These are phyloP conservation scores for Micractinium sp. DNA, from an alignment of 139 green algal genomes.

Conservation along the genomic window DNA sequence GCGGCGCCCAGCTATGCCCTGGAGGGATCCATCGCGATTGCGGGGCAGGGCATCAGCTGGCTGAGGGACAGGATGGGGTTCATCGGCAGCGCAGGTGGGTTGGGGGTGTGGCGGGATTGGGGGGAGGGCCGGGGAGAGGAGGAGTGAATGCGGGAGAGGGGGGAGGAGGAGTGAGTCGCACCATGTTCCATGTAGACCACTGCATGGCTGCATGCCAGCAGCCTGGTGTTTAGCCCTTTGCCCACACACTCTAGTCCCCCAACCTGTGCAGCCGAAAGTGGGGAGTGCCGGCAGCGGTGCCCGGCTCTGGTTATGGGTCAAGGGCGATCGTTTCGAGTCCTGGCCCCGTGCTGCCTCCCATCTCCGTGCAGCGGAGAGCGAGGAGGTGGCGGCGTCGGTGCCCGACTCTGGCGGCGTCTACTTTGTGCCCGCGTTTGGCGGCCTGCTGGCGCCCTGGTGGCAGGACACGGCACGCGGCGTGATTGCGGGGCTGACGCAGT, in stretches of 20 bases:
- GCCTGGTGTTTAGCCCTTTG: no score
- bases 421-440: slow-evolving; percentile 98
- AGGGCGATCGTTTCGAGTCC: no score
- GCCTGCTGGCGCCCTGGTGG: slow-evolving; percentile 95
- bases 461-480: slow-evolving; percentile 83
- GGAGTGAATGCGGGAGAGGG: no score
- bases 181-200: no score
- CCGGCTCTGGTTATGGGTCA: neutral
- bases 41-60: slow-evolving; percentile 86
- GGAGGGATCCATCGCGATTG: slow-evolving; percentile 89
- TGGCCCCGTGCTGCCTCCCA: neutral
- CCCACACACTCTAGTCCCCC: no score
- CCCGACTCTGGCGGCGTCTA: slow-evolving; percentile 84
- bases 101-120: neutral
- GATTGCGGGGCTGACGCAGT: slow-evolving; percentile 84
- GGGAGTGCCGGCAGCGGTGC: no score
- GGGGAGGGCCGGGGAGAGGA: neutral
- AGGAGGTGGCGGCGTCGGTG: slow-evolving; percentile 63
- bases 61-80: slow-evolving; percentile 87
- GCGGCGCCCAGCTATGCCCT: slow-evolving; percentile 82
- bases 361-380: slow-evolving; percentile 54
- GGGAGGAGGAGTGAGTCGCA: no score
- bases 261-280: neutral
- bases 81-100: slow-evolving; percentile 52
- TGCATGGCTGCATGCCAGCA: no score